Evolutionary conservation across 2,329 filamentous ascomycete species (phyloP), one percentile per base, ranked within the genome.

Genomic region (Colletotrichum sublineola): DNA sequence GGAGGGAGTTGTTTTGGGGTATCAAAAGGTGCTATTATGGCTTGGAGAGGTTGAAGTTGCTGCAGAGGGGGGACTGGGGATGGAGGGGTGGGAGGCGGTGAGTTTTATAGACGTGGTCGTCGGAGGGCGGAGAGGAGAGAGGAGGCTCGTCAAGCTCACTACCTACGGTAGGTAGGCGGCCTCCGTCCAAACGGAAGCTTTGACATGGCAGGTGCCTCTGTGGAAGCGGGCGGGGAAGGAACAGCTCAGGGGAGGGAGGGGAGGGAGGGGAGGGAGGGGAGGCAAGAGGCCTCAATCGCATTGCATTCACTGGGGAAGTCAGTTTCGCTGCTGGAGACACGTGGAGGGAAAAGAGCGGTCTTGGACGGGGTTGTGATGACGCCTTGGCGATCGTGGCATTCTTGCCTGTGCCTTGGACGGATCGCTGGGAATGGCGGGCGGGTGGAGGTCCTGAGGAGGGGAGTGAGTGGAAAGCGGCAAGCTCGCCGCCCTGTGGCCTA

Each of bases 311-410:
- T 64, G 69, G 46, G 38, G 38, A 61, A 24, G 44, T 46, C 44
- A 2, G 44, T 14, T 5, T 55, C 31, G 24, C 15, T 18, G 55
- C 40, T 40, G 18, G 46, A 64, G 68, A 73, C 70, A 73, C 70
- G 70, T 73, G 66, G 66, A 73, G 66, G 58, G 44, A 40, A 68
- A 70, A 65, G 33, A 42, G 70, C 70, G 66, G 70, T 64, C 60
- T 65, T 73, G 69, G 60, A 36, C 33, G 57, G 31, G 36, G 63
- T 48, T 36, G 42, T 63, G 42, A 29, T 44, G 44, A 31, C 15
- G 24, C 33, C 68, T 71, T 63, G 68, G 63, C 68, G 56, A 71
- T 71, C 40, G 57, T 64, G 63, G 67, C 68, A 71, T 57, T 66
- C n/a, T 33, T 29, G 44, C 15, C 11, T 63, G 31, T 11, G 61